These are phyloP conservation scores for Spizellomyces punctatus DNA, from an alignment of 192 early-diverging fungal genomes.

Conservation along the genomic window DNA sequence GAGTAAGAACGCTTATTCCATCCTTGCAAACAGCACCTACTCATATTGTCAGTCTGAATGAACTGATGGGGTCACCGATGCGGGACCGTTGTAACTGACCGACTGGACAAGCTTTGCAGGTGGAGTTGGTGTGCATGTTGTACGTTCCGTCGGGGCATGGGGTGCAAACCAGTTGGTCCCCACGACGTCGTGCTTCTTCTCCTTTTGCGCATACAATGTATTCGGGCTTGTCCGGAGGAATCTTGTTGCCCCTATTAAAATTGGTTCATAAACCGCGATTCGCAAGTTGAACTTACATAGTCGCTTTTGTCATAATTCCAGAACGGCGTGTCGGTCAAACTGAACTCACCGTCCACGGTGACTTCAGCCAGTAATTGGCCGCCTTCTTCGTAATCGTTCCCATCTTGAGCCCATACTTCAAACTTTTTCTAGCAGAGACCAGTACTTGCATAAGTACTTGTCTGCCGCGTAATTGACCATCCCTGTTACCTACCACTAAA, in stretches of 20 bases:
- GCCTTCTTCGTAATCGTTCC: background rate
- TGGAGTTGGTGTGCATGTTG: background rate
- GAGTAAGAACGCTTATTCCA: background rate
- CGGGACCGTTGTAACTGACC: background rate
- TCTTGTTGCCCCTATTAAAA: background rate
- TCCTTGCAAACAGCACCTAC: background rate
- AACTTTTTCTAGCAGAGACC: background rate
- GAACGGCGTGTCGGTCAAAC: background rate
- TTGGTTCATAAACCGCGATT: background rate
- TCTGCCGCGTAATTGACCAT: too few species aligned
- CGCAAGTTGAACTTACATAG: background rate
- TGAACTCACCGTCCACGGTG: background rate
- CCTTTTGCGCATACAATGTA: background rate
- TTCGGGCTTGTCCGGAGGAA: background rate
- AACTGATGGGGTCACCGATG: too few species aligned
- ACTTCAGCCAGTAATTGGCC: background rate
- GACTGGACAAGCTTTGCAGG: background rate
- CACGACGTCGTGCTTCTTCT: background rate
- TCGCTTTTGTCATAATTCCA: background rate
- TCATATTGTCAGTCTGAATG: background rate
- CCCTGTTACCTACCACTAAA: background rate
- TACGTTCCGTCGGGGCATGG: background rate
- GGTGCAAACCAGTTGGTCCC: background rate
- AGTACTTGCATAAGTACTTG: too few species aligned
- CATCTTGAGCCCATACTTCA: background rate